These are phyloP conservation scores for Brassica nigra DNA, from an alignment of 345 rosid species.

Conservation along the genomic window DNA sequence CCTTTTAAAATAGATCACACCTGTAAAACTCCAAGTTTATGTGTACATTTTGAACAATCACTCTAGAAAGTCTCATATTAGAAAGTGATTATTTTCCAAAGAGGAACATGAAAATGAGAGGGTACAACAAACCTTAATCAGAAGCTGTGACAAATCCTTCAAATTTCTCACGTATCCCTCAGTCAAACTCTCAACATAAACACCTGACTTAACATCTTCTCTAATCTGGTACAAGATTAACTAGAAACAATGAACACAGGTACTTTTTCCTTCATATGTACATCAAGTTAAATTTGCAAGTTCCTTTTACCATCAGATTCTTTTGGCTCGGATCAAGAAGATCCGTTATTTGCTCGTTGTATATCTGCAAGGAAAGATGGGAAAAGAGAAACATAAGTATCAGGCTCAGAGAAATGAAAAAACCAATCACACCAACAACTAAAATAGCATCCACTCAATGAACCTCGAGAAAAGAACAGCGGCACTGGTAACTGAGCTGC, in stretches of 20 bases:
- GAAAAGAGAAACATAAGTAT: slow-evolving; percentile 22
- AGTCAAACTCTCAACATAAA: slow-evolving; percentile 85
- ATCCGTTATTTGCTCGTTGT: slow-evolving; percentile 98
- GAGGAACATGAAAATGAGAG: slow-evolving; percentile 19
- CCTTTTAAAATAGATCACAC: background rate
- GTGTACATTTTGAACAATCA: slow-evolving; percentile 17
- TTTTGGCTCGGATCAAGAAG: slow-evolving; percentile 85
- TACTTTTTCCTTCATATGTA: background rate
- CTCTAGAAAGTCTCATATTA: slow-evolving; percentile 3
- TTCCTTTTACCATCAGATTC: slow-evolving; percentile 72
- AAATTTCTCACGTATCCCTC: slow-evolving; percentile 77
- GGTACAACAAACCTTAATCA: slow-evolving; percentile 63
- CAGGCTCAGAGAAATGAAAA: slow-evolving; percentile 21
- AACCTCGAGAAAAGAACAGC: slow-evolving; percentile 97
- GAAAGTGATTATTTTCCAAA: slow-evolving; percentile 10
- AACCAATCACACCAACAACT: background rate
- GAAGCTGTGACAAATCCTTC: slow-evolving; percentile 80
- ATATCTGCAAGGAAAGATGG: slow-evolving; percentile 64
- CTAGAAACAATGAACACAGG: slow-evolving; percentile 14
- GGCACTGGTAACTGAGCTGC: slow-evolving; percentile 94
- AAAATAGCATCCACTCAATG: slow-evolving; percentile 20
- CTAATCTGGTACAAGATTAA: slow-evolving; percentile 62
- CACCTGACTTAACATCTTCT: slow-evolving; percentile 95
- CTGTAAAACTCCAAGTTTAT: slow-evolving; percentile 6
- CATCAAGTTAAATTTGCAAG: slow-evolving; percentile 18